Percentiles rank a stretch among this genome's conserved stretches.
Conservation (phyloP, 2,329 filamentous ascomycete species). For the Penicillium psychrosexuale region DNA sequence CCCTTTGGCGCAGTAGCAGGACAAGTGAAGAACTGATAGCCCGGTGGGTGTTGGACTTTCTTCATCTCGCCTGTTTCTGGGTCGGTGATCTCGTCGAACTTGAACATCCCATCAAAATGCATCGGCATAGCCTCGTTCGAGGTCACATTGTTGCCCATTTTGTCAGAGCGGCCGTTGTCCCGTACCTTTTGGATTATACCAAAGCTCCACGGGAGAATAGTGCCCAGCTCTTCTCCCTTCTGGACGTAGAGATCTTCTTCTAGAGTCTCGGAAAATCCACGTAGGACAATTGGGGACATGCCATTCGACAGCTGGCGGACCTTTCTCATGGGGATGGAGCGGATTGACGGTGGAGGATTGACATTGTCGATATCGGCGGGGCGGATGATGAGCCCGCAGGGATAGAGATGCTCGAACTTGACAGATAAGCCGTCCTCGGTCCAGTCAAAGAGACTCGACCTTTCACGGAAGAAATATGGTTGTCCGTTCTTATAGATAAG, state of each 20-base stretch:
- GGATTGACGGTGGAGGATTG: conserved; percentile 22
- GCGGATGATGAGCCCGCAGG: conserved; percentile 24
- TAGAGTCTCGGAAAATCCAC: conserved; percentile 51
- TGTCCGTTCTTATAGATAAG: conserved; percentile 47
- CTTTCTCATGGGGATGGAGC: conserved; percentile 24
- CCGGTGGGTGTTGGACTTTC: conserved; percentile 46
- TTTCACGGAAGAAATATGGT: conserved; percentile 53
- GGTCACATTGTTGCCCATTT: conserved; percentile 53
- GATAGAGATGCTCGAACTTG: conserved; percentile 49
- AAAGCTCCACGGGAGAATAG: conserved; percentile 53
- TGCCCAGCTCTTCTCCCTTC: conserved; percentile 50
- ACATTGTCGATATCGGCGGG: conserved; percentile 23
- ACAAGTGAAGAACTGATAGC: conserved; percentile 55
- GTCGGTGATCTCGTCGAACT: conserved; percentile 45
- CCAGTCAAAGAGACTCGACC: conserved; percentile 47
- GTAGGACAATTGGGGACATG: conserved; percentile 54
- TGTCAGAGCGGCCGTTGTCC: conserved; percentile 45
- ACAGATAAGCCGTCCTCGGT: conserved; percentile 34
- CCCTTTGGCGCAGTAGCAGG: conserved; percentile 44
- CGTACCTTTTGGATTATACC: conserved; percentile 53
- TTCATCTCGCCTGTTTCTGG: conserved; percentile 41
- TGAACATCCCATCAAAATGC: conserved; percentile 58
- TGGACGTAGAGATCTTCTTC: conserved; percentile 47
- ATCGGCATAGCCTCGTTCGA: conserved; percentile 57
- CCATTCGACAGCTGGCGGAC: conserved; percentile 45